Evolutionary conservation across 208 protist species (phyloP), one percentile per base, ranked within the genome.

Genomic region (Trypanosoma grayi): DNA sequence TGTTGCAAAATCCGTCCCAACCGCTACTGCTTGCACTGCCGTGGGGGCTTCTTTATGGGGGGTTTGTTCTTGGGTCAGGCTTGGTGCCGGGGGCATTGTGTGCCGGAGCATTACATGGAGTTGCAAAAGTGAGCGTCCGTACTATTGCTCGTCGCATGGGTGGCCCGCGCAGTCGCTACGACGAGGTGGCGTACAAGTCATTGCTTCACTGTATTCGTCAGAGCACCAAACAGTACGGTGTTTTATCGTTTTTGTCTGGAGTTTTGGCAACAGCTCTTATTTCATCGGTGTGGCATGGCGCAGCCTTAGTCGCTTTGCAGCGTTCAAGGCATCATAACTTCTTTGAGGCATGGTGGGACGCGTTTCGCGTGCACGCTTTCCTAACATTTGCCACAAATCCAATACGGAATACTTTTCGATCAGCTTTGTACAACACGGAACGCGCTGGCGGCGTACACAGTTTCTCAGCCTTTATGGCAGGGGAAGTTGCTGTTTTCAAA

Each of bases 301-400:
- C 77, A 18, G 59, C 90, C 16, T 67, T 96, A 39, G 61, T 74
- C 2, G 73, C 79, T 39, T 69, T 96, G 31, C 75, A 87, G 48
- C 77, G 46, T 61, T 73, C 58, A 57, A 66, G 34, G 20, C 27
- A 55, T 2, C 46, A 51, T 2, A 39, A 65, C 7, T 67, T 70
- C 34, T 90, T 90, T 64, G 73, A 60, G 20, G 64, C 89, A 54
- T 70, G 70, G 51, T 88, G 76, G 71, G 70, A 66, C 16, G 86
- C 90, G 6, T 87, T 92, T 59, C 80, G 83, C 20, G 64, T 76
- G 30, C 86, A 96, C 62, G 77, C 86, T 0, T 79, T 93, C 55
- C 63, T 96, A 77, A 86, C 84, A 5, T 92, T 96, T 69, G 53
- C 83, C 14, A 90, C 84, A 31, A 58, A 73, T n/a, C 86, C 90